phyloP scores from a whole-genome alignment of 1,284 basidiomycete genomes.

The Dichomitus squalens region DNA sequence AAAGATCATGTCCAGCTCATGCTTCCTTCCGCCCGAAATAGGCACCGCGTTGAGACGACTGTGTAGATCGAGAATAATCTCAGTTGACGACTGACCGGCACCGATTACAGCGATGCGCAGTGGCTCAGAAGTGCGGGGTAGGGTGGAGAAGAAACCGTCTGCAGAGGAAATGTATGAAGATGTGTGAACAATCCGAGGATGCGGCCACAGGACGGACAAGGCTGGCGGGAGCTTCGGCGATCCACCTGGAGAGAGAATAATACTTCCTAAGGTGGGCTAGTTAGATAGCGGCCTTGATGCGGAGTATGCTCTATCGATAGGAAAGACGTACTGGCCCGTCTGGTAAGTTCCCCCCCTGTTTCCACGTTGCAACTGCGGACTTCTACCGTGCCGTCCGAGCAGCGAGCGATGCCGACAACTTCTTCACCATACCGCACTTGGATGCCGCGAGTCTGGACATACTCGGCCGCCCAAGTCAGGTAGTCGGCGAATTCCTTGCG shows the following conservation, averaged over 20 bases:
- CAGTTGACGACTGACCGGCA: slow-evolving; percentile 56
- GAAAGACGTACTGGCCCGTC: slow-evolving; percentile 42
- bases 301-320: slow-evolving; percentile 14
- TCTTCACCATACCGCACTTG: slow-evolving; percentile 51
- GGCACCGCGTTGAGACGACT: slow-evolving; percentile 40
- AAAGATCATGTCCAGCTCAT: slow-evolving; percentile 56
- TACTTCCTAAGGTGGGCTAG: slow-evolving; percentile 37
- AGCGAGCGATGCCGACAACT: slow-evolving; percentile 44
- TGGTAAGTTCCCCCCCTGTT: slow-evolving; percentile 38
- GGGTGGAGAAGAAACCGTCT: slow-evolving; percentile 36
- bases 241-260: slow-evolving; percentile 58
- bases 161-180: slow-evolving; percentile 47
- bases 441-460: slow-evolving; percentile 46
- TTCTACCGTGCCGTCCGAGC: slow-evolving; percentile 38
- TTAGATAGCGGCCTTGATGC: slow-evolving; percentile 12
- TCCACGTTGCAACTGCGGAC: slow-evolving; percentile 40
- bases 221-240: slow-evolving; percentile 45
- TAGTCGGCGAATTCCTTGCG: slow-evolving; percentile 58
- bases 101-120: slow-evolving; percentile 56
- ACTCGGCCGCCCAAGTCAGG: slow-evolving; percentile 53
- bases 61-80: slow-evolving; percentile 54
- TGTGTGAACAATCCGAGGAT: slow-evolving; percentile 47
- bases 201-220: slow-evolving; percentile 36
- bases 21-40: slow-evolving; percentile 27
- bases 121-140: slow-evolving; percentile 31